Evolutionary conservation across 2,329 filamentous ascomycete species (phyloP), one percentile per base, ranked within the genome.

Genomic region (Podosphaera leucotricha): DNA sequence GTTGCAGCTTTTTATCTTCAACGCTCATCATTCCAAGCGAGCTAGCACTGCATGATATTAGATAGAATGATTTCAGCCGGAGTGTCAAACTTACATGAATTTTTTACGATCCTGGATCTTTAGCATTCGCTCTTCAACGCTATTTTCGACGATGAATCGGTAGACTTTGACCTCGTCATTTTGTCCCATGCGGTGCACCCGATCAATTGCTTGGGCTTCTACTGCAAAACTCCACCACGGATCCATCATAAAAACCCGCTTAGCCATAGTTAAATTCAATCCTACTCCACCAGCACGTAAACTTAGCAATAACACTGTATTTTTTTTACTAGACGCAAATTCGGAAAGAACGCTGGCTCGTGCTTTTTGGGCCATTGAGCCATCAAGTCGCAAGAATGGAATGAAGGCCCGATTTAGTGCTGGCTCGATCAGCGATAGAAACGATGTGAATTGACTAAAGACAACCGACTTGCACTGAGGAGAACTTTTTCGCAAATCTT

Each of bases 171-270:
- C 90, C 54, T 87, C 81, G 15, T 75, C 71, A 42, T 80, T 76
- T 60, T 98, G 90, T 0, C 90, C 90, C 82, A 98, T 94, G 7
- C 90, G 75, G 64, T 98, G 90, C 28, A 98, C 85, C 1, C 90
- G 82, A 63, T 98, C 90, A 55, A 98, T 95, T 7, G 90, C 90
- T 61, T 98, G 90, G 4, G 86, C 84, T 62, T 98, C 90, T 11
- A 95, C 78, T 0, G 90, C 86, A 61, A 87, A 98, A 57, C 82
- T 92, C 90, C 90, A 98, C 90, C 90, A 98, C 0, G 90, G 90
- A 60, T 98, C 90, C 90, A 98, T 95, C 81, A 98, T 92, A 64
- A 80, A 98, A 4, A 98, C 92, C 44, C 82, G 68, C 50, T 78
- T 83, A 5, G 90, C 90, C 51, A 77, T 77, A 0, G 87, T 95